phyloP scores from a whole-genome alignment of 495 filamentous ascomycete genomes.

The Cudoniella acicularis region DNA sequence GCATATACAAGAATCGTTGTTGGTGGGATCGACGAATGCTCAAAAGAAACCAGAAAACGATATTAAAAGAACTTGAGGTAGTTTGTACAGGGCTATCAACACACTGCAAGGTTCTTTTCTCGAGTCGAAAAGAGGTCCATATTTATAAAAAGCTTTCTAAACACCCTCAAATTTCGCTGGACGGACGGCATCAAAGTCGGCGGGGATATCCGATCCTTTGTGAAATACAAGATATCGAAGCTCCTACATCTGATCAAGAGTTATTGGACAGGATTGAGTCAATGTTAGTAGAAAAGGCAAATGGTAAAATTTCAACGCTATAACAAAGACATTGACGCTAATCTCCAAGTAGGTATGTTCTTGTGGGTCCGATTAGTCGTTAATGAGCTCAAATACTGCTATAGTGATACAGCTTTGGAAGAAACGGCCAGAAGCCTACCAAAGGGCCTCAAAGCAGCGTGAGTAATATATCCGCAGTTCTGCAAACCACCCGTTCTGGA shows the following conservation, averaged over 20 bases:
- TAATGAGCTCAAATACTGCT: not conserved
- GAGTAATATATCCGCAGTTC: not conserved
- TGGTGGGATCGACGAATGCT: slow-evolving; percentile 9
- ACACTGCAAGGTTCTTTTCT: slow-evolving; percentile 17
- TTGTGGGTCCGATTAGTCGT: slow-evolving; percentile 7
- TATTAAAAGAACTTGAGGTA: slow-evolving; percentile 3
- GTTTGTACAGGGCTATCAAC: not conserved
- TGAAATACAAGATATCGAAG: not conserved
- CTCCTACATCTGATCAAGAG: not conserved
- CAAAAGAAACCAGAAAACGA: not conserved
- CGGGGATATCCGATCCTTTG: not conserved
- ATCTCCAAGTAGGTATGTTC: slow-evolving; percentile 4
- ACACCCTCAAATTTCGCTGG: slow-evolving; percentile 2
- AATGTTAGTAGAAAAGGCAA: not conserved
- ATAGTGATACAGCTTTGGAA: not conserved
- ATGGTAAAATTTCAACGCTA: not conserved
- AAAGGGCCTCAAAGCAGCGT: slow-evolving; percentile 5
- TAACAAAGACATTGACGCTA: not conserved
- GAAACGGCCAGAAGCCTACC: not conserved
- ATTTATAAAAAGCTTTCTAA: slow-evolving; percentile 8
- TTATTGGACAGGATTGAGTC: not conserved
- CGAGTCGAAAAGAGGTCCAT: slow-evolving; percentile 9
- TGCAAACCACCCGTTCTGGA: not conserved
- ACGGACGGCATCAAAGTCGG: not conserved
- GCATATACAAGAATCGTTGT: not conserved